Base-by-base conservation (phyloP, 2,329 filamentous ascomycete genomes). In the Alternaria novae-zelandiae region DNA sequence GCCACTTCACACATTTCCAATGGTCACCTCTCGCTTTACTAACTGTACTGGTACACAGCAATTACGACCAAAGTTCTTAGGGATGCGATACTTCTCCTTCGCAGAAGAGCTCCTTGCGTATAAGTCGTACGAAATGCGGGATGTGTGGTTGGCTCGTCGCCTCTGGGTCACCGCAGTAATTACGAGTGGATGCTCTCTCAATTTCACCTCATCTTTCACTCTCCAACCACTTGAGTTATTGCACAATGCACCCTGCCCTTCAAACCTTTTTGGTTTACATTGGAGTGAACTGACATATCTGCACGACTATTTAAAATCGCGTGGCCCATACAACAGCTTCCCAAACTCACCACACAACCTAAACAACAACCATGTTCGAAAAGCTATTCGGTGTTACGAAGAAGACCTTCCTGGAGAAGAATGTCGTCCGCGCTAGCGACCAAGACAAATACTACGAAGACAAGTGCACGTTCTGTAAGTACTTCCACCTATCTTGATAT, bases 361-460 rank as follows among this genome's bases (percentile, higher is more conserved):
- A 13, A n/a, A 15, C 23, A 20, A 32, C 23, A 12, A 43, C 3
- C 57, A 46, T 69, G 50, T 25, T 69, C 6, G 56, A 57, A 6
- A 46, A 13, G 10, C 3, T 45, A 9, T 32, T 59, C 7, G 50
- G 46, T 10, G 13, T 61, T 26, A 63, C 57, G 1, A 66, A 61
- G 21, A 10, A 51, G 3, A 57, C 49, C 13, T 68, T 70, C 55
- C 11, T 67, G 7, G 6, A 57, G 11, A 41, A 59, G 7, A 44
- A 47, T 4, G 23, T 68, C 20, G 50, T 71, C 4, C 70, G 61
- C 10, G 67, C 57, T 4, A 66, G 63, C 21, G 50, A 54, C 12
- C 30, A 63, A 43, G 66, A 70, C 45, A 30, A 13, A 5, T 69
- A 67, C 56, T 59, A 66, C 53, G 54, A 67, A 45, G 53, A 69